phyloP scores from a whole-genome alignment of 192 early-diverging fungal genomes.

The Chytriomyces sp. region DNA sequence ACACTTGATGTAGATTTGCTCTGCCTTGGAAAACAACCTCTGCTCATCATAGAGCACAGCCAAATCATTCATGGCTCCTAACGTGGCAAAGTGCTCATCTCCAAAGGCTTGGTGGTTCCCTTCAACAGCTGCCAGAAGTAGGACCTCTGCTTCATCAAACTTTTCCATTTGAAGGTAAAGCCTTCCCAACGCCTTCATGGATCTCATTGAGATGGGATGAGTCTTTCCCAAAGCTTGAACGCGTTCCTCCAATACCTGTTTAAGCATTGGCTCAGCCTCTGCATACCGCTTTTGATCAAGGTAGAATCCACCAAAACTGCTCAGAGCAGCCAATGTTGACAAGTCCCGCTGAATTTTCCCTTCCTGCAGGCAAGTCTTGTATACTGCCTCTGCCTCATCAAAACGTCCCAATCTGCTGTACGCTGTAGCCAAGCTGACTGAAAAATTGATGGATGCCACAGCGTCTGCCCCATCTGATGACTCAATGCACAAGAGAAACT shows the following conservation, averaged over 20 bases:
- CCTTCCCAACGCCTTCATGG: conserved; percentile 25
- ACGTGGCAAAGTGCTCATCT: conserved; percentile 17
- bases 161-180: conserved; percentile 4
- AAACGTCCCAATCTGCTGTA: conserved; percentile 1
- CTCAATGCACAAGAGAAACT: background rate
- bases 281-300: conserved; percentile 22
- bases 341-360: background rate
- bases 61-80: conserved; percentile 5
- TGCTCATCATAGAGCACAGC: conserved; percentile 14
- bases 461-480: background rate
- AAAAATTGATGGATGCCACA: background rate
- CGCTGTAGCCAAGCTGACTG: background rate
- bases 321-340: conserved; percentile 6
- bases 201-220: conserved; percentile 28
- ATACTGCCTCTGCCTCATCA: conserved; percentile 11
- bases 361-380: background rate
- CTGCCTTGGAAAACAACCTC: conserved; percentile 12
- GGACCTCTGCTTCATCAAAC: conserved; percentile 21
- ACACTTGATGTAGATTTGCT: conserved; percentile 27
- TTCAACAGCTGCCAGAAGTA: conserved; percentile 26
- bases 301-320: conserved; percentile 31
- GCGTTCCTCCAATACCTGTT: background rate
- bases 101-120: conserved; percentile 21
- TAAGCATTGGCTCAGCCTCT: conserved; percentile 24
- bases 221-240: conserved; percentile 20